Conservation (phyloP, 257 asterid species). For the Nicotiana tomentosiformis region DNA sequence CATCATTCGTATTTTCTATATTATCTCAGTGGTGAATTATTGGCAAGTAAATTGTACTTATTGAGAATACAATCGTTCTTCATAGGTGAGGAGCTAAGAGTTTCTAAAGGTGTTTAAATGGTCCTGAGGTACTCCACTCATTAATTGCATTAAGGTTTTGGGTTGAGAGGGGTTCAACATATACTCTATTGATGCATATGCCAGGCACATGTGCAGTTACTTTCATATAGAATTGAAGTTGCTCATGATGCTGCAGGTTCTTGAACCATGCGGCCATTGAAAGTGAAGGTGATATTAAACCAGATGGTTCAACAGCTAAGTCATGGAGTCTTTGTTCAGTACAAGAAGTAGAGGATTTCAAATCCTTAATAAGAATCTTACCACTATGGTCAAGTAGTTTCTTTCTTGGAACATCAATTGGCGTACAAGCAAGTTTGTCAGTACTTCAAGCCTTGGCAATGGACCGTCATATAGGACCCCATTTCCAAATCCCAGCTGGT, state of each 20-base stretch:
- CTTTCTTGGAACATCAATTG: slow-evolving; percentile 11
- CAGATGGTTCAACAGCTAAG: slow-evolving; percentile 9
- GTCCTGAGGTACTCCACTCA: too few relatives aligned
- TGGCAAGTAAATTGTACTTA: neutral
- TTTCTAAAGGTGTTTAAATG: too few relatives aligned
- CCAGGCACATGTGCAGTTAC: neutral
- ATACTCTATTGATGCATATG: too few relatives aligned
- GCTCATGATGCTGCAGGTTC: slow-evolving; percentile 1
- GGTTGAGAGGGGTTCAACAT: too few relatives aligned
- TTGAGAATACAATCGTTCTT: too few relatives aligned
- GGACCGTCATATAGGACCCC: slow-evolving; percentile 16
- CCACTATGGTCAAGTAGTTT: slow-evolving; percentile 20
- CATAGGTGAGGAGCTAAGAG: too few relatives aligned
- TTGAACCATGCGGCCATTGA: slow-evolving; percentile 13
- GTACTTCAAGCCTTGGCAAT: slow-evolving; percentile 22
- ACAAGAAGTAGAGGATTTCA: slow-evolving; percentile 18
- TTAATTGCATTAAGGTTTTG: too few relatives aligned
- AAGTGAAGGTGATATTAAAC: slow-evolving; percentile 7
- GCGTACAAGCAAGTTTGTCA: slow-evolving; percentile 2
- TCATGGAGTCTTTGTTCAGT: slow-evolving; percentile 18
- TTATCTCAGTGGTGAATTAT: neutral
- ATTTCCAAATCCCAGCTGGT: slow-evolving; percentile 24
- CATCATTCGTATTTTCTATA: neutral
- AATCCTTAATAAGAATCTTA: slow-evolving; percentile 13
- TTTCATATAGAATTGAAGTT: neutral